Evolutionary conservation across 495 filamentous ascomycete genomes (phyloP).

Genomic region (Penicillium herquei): DNA sequence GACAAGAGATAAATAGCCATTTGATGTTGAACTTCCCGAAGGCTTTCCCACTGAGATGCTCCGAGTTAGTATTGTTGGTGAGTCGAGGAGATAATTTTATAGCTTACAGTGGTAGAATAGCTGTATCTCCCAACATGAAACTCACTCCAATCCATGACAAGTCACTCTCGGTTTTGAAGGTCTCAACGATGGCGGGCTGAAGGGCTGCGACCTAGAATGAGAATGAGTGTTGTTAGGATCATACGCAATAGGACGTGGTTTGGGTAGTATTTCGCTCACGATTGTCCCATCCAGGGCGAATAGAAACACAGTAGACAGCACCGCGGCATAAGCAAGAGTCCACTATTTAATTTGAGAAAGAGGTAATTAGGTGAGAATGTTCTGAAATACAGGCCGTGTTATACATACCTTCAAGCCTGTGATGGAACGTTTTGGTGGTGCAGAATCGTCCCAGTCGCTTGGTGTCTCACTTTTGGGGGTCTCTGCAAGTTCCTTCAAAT

Average conservation of each 20-base stretch:
- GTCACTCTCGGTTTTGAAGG: background rate
- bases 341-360: background rate
- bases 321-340: background rate
- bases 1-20: slow-evolving; percentile 1
- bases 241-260: background rate
- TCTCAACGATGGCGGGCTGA: slow-evolving; percentile 5
- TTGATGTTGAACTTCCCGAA: slow-evolving; percentile 2
- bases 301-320: slow-evolving; percentile 3
- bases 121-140: background rate
- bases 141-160: slow-evolving; percentile 6
- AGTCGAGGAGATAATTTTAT: background rate
- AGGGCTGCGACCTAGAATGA: background rate
- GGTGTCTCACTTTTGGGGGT: background rate
- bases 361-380: background rate
- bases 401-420: background rate
- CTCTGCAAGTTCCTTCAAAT: background rate
- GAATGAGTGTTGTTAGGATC: background rate
- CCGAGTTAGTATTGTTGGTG: background rate
- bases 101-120: slow-evolving; percentile 2
- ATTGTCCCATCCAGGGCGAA: slow-evolving; percentile 1
- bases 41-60: background rate
- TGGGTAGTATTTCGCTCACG: background rate
- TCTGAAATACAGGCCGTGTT: background rate
- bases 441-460: background rate
- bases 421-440: background rate